Conservation (phyloP, 768 basidiomycete species). For the Strobilomyces confusus region DNA sequence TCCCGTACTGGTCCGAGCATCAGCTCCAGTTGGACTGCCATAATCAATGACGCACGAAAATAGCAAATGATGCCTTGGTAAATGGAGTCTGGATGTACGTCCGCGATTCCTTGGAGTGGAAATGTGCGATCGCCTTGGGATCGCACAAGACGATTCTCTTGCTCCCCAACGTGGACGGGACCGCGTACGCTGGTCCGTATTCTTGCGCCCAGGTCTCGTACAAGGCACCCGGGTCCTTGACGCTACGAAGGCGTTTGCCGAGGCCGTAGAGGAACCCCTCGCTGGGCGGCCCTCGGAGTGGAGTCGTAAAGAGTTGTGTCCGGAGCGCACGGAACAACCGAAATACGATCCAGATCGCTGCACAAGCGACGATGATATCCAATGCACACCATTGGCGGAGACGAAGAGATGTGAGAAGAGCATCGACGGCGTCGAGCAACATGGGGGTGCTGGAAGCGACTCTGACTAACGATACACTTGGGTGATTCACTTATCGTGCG, state of each 20-base stretch:
- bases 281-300: constrained; percentile 18
- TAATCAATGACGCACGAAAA: background rate
- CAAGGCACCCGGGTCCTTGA: background rate
- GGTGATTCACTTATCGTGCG: too few species aligned
- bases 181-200: constrained; percentile 16
- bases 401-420: background rate
- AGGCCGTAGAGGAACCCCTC: constrained; percentile 18
- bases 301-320: constrained; percentile 13
- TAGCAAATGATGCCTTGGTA: constrained; percentile 30
- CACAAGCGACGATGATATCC: background rate
- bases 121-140: constrained; percentile 33
- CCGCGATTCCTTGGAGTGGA: constrained; percentile 10
- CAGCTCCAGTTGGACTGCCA: constrained; percentile 4
- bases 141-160: constrained; percentile 31
- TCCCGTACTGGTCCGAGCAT: constrained; percentile 17
- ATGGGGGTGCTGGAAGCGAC: background rate
- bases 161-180: constrained; percentile 15
- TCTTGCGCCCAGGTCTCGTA: constrained; percentile 23
- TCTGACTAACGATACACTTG: too few species aligned
- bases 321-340: constrained; percentile 27
- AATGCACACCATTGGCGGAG: background rate
- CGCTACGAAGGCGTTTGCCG: background rate
- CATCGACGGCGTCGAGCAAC: background rate
- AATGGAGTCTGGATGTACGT: constrained; percentile 42
- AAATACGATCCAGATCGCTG: constrained; percentile 3